Percentiles rank a stretch among this genome's conserved stretches.
Evolutionary conservation across 768 basidiomycete species (phyloP).

Genomic region (Russula compacta): DNA sequence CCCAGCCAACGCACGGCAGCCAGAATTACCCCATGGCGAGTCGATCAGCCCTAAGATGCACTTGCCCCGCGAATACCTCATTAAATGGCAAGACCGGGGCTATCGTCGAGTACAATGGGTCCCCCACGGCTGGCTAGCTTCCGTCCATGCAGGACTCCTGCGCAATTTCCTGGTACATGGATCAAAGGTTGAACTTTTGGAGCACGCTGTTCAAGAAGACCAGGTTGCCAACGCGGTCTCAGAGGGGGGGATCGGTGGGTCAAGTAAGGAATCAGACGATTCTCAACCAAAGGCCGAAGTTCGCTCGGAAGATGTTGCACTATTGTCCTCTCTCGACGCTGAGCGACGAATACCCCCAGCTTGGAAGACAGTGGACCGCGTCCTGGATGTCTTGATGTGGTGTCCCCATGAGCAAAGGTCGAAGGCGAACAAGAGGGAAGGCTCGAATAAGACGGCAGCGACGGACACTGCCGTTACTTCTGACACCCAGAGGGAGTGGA

Average conservation of each 20-base stretch:
- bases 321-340: conserved; percentile 54
- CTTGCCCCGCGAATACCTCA: conserved; percentile 84
- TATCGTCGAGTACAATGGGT: conserved; percentile 83
- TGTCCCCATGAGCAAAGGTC: conserved; percentile 29
- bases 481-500: conserved; percentile 22
- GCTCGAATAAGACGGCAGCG: conserved; percentile 24
- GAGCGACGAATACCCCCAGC: conserved; percentile 60
- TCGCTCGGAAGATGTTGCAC: conserved; percentile 18
- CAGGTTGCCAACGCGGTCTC: conserved; percentile 21
- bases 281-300: conserved; percentile 6
- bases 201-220: conserved; percentile 34
- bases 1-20: conserved; percentile 55
- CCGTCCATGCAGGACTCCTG: conserved; percentile 55
- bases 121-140: conserved; percentile 82
- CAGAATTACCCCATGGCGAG: conserved; percentile 31
- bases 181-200: conserved; percentile 56
- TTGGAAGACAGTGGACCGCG: conserved; percentile 90
- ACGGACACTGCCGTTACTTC: conserved; percentile 26
- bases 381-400: conserved; percentile 74
- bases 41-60: conserved; percentile 43
- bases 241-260: conserved; percentile 33
- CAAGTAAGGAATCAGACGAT: conserved; percentile 22
- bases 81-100: conserved; percentile 79
- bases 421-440: conserved; percentile 21
- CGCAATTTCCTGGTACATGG: conserved; percentile 70